Evolutionary conservation across 768 basidiomycete genomes (phyloP), one percentile per base, ranked within the genome.

Genomic region (Heimioporus sp.): DNA sequence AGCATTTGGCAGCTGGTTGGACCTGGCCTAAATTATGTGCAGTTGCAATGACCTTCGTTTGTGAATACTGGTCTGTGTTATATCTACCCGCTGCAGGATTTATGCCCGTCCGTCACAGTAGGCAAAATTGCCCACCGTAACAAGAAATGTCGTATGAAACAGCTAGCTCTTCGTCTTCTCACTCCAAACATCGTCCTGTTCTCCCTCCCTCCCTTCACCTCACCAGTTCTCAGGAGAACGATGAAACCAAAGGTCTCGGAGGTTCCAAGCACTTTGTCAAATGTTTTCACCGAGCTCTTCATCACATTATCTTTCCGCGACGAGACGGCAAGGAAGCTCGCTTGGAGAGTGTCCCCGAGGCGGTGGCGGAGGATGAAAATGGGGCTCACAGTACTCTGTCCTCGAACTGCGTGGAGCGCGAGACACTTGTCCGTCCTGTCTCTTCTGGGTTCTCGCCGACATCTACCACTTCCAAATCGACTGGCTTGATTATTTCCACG

Each of bases 261-360:
- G 65, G 68, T 13, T 66, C 73, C 21, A 67, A 65, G 48, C 62
- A 63, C 13, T 56, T 57, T 48, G 66, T 64, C 47, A 70, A 68
- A 35, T 79, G 76, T 55, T 63, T 81, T 43, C 73, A 72, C 54
- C 71, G 66, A 45, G 70, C 76, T 43, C 72, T 81, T 38, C 73
- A 73, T 35, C 70, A 76, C 28, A 48, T 68, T 4, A 62, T 74
- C 35, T 49, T 52, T 34, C 41, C 50, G 16, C 45, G 42, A 30
- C 48, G 40, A 30, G 28, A 21, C 31, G 37, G n/a, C 28, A 17
- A 15, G 12, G 46, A 34, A 5, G 39, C 8, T 36, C 28, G 19
- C 38, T 31, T 53, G 34, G 56, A 55, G 9, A 48, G 32, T 24
- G 24, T 24, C 24, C 24, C 44, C 15, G 46, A 57, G 37, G 46